Percentiles rank a stretch among this genome's conserved stretches.
phyloP scores from a whole-genome alignment of 2,329 filamentous ascomycete species.

The Fusarium temperatum region DNA sequence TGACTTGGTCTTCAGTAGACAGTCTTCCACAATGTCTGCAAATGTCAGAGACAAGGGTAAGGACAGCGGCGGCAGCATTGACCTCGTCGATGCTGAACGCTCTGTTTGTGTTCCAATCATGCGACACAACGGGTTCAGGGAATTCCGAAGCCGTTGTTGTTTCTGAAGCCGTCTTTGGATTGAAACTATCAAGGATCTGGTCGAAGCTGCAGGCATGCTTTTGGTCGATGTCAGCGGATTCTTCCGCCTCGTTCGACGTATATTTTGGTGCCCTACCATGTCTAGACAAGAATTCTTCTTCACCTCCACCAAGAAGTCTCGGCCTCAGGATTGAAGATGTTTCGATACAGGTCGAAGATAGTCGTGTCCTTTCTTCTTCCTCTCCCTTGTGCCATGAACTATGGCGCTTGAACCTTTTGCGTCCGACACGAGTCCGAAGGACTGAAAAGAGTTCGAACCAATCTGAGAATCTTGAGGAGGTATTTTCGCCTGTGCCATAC shows the following conservation, averaged over 20 bases:
- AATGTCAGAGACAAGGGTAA: constrained; percentile 1
- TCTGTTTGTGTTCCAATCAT: too few relatives aligned
- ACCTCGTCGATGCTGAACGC: neutral
- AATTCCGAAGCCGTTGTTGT: neutral
- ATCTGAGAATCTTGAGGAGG: neutral
- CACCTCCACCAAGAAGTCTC: neutral
- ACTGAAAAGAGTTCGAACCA: neutral
- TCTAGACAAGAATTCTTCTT: neutral
- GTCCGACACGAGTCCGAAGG: neutral
- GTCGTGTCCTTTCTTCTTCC: neutral
- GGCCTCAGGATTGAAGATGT: neutral
- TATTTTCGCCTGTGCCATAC: neutral
- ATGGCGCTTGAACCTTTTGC: neutral
- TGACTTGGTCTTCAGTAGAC: neutral
- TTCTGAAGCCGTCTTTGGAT: neutral
- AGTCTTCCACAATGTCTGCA: neutral
- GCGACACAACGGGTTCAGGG: neutral
- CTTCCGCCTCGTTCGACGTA: neutral
- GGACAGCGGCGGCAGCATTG: neutral
- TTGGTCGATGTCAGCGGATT: neutral
- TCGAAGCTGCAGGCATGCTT: neutral
- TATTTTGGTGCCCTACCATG: neutral
- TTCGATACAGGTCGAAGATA: neutral
- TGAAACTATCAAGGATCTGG: neutral
- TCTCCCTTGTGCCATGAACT: neutral